phyloP scores from a whole-genome alignment of 2,329 filamentous ascomycete species.

The Fusarium sp. region DNA sequence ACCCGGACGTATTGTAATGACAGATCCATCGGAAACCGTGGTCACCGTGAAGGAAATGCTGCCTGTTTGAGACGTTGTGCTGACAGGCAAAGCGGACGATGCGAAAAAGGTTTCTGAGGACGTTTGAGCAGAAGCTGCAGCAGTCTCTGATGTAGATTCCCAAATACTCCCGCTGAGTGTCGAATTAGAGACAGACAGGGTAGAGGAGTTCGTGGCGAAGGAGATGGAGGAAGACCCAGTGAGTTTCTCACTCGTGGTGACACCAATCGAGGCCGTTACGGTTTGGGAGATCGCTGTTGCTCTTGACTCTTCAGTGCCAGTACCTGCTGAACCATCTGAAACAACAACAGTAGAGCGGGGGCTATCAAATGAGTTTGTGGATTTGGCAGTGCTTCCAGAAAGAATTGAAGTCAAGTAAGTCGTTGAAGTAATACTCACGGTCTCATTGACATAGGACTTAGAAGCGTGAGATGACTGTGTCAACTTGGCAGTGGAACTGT shows the following conservation, averaged over 20 bases:
- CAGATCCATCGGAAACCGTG: constrained; percentile 28
- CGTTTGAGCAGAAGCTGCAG: constrained; percentile 2
- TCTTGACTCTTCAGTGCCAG: constrained; percentile 5
- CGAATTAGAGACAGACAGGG: background rate
- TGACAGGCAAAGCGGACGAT: constrained; percentile 25
- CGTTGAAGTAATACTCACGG: constrained; percentile 15
- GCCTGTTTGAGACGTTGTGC: constrained; percentile 9
- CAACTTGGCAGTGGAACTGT: background rate
- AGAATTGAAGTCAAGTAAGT: constrained; percentile 17
- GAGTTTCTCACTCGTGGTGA: background rate
- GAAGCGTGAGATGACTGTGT: background rate
- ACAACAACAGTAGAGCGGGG: constrained; percentile 1
- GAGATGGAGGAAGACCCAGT: background rate
- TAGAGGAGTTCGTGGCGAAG: constrained; percentile 11
- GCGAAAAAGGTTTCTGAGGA: constrained; percentile 8
- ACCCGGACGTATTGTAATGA: constrained; percentile 40
- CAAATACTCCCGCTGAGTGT: constrained; percentile 5
- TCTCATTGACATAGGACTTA: background rate
- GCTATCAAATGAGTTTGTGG: background rate
- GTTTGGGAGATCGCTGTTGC: constrained; percentile 1
- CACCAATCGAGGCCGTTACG: constrained; percentile 3
- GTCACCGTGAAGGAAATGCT: constrained; percentile 11
- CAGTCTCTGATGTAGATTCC: background rate
- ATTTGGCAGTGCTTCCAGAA: background rate
- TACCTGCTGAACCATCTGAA: constrained; percentile 10